Conservation (phyloP, 2,329 filamentous ascomycete species). For the Paracorniculantispora psalliotae region DNA sequence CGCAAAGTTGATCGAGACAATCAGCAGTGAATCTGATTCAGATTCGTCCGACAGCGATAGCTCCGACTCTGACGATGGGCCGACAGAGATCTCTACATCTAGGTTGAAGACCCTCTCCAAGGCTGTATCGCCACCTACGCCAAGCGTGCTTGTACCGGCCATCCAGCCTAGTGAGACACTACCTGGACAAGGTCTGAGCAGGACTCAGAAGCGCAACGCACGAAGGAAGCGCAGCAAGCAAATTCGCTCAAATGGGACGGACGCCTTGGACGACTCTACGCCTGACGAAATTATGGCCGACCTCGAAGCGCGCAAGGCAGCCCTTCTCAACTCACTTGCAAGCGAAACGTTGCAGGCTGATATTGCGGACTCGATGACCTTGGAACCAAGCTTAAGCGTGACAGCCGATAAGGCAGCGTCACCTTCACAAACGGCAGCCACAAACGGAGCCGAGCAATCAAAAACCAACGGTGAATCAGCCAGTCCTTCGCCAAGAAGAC, state of each 20-base stretch:
- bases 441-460: not conserved
- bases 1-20: slow-evolving; percentile 1
- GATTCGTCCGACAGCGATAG: slow-evolving; percentile 29
- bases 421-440: too few relatives aligned
- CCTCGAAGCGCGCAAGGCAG: slow-evolving; percentile 7
- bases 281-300: slow-evolving; percentile 1
- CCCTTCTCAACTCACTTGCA: slow-evolving; percentile 5
- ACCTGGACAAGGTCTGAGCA: slow-evolving; percentile 34
- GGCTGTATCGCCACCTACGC: not conserved
- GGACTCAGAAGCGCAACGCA: slow-evolving; percentile 48
- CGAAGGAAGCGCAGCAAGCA: slow-evolving; percentile 38
- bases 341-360: slow-evolving; percentile 11
- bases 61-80: not conserved
- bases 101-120: slow-evolving; percentile 4
- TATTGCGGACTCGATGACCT: not conserved
- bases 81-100: slow-evolving; percentile 2
- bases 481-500: not conserved
- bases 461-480: slow-evolving; percentile 9
- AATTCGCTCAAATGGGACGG: slow-evolving; percentile 12
- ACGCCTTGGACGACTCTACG: slow-evolving; percentile 18
- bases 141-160: slow-evolving; percentile 7
- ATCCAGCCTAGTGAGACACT: too few relatives aligned
- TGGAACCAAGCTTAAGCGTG: slow-evolving; percentile 1
- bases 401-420: slow-evolving; percentile 4
- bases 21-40: slow-evolving; percentile 21